Conservation (phyloP, 2,329 filamentous ascomycete species). For the Didymella exigua region DNA sequence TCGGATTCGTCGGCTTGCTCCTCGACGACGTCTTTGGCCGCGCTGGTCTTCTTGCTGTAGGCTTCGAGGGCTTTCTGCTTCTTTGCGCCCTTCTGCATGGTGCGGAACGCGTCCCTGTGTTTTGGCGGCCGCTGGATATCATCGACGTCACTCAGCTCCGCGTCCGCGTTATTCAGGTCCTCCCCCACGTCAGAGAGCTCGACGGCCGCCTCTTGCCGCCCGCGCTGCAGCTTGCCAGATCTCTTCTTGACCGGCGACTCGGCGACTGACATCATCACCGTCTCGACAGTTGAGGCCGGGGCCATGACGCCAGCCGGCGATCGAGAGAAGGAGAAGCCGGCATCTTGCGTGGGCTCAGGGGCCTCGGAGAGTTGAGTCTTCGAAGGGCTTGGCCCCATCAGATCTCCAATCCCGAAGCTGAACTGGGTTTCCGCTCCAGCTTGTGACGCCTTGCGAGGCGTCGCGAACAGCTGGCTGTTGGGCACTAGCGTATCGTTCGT, state of each 20-base stretch:
- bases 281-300: conserved; percentile 73
- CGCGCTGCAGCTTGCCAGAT: conserved; percentile 62
- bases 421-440: conserved; percentile 29
- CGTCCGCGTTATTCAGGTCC: conserved; percentile 36
- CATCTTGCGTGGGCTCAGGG: conserved; percentile 80
- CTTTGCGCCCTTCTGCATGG: conserved; percentile 71
- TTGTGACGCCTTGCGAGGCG: conserved; percentile 34
- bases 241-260: conserved; percentile 70
- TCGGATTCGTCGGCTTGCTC: conserved; percentile 97
- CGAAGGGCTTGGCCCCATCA: conserved; percentile 41
- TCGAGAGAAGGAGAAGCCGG: conserved; percentile 70
- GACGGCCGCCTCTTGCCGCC: conserved; percentile 47
- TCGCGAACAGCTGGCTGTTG: conserved; percentile 58
- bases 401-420: conserved; percentile 45
- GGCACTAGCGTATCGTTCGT: conserved; percentile 63
- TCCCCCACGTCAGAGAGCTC: conserved; percentile 55
- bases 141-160: conserved; percentile 28
- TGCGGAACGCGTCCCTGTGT: conserved; percentile 65
- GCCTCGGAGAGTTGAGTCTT: conserved; percentile 71
- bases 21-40: conserved; percentile 81
- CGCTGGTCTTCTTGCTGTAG: conserved; percentile 85
- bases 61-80: conserved; percentile 56
- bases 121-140: conserved; percentile 44
- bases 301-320: conserved; percentile 70
- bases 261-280: conserved; percentile 62